A percentile compares a stretch with the other conserved stretches of the same genome.
phyloP scores from a whole-genome alignment of 805 yeast genomes.

The Kuraishia molischiana region DNA sequence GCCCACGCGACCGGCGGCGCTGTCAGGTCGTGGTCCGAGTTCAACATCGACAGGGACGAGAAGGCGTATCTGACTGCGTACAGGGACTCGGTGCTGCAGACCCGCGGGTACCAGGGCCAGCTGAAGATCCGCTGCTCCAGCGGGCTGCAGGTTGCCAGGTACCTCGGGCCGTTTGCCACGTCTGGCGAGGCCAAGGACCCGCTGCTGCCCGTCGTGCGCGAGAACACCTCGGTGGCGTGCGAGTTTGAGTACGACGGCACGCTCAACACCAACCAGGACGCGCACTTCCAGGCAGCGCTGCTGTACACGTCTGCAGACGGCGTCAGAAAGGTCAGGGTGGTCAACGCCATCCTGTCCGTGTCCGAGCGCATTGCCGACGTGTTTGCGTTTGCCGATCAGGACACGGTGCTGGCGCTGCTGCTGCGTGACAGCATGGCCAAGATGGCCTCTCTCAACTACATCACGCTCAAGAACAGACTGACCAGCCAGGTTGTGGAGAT shows the following conservation, averaged over 20 bases:
- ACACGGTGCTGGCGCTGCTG: conserved; percentile 43
- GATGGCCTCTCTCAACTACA: conserved; percentile 27
- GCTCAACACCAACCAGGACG: conserved; percentile 59
- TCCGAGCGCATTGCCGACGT: conserved; percentile 65
- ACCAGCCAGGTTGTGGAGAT: conserved; percentile 38
- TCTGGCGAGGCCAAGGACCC: conserved; percentile 44
- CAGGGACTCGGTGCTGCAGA: conserved; percentile 35
- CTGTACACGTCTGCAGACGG: conserved; percentile 77
- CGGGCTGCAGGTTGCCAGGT: conserved; percentile 73
- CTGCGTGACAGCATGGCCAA: conserved; percentile 36
- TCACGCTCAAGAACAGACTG: conserved; percentile 20
- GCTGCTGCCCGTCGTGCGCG: conserved; percentile 51
- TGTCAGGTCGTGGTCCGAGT: conserved; percentile 55
- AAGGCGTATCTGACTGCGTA: conserved; percentile 51
- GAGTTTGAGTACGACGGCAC: conserved; percentile 72
- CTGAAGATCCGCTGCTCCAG: conserved; percentile 79
- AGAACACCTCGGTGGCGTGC: conserved; percentile 59
- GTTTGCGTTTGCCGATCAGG: conserved; percentile 74
- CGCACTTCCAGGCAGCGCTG: conserved; percentile 86
- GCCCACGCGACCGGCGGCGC: conserved; percentile 64
- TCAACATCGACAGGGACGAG: conserved; percentile 62
- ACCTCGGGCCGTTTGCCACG: conserved; percentile 51
- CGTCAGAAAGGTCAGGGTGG: conserved; percentile 73
- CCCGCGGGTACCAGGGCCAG: conserved; percentile 70
- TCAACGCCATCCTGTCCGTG: conserved; percentile 75